These are phyloP conservation scores for Emergomyces africanus DNA, from an alignment of 2,329 filamentous ascomycete genomes.

Conservation along the genomic window DNA sequence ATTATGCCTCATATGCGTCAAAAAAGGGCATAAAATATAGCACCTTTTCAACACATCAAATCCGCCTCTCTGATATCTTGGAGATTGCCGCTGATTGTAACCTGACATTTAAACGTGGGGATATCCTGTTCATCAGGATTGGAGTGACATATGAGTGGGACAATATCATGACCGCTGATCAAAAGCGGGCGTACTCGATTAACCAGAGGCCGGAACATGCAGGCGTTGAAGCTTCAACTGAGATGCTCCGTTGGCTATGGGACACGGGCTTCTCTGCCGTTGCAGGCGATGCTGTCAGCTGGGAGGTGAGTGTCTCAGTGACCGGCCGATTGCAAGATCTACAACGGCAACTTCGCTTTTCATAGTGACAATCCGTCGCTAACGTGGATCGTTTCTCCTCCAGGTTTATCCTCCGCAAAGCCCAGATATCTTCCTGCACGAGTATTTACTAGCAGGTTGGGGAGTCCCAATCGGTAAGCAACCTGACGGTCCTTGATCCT, in stretches of 20 bases:
- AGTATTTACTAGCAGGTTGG: constrained; percentile 40
- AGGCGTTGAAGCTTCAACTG: constrained; percentile 39
- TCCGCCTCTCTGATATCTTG: constrained; percentile 23
- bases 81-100: constrained; percentile 30
- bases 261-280: constrained; percentile 44
- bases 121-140: constrained; percentile 39
- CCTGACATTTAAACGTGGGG: constrained; percentile 36
- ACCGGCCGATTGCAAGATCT: constrained; percentile 5
- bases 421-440: constrained; percentile 30
- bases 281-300: constrained; percentile 44
- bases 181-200: constrained; percentile 20
- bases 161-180: constrained; percentile 22
- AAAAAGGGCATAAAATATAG: constrained; percentile 28
- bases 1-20: constrained; percentile 37
- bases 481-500: too few species aligned
- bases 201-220: constrained; percentile 31
- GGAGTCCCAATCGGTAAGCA: constrained; percentile 35
- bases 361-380: background rate
- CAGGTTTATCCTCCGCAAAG: constrained; percentile 32
- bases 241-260: constrained; percentile 47
- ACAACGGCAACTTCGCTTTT: background rate
- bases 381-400: background rate
- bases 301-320: constrained; percentile 32
- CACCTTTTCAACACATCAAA: constrained; percentile 29
- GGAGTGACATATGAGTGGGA: constrained; percentile 32